Evolutionary conservation across 805 yeast genomes (phyloP).

Genomic region (Novakomyces olei): DNA sequence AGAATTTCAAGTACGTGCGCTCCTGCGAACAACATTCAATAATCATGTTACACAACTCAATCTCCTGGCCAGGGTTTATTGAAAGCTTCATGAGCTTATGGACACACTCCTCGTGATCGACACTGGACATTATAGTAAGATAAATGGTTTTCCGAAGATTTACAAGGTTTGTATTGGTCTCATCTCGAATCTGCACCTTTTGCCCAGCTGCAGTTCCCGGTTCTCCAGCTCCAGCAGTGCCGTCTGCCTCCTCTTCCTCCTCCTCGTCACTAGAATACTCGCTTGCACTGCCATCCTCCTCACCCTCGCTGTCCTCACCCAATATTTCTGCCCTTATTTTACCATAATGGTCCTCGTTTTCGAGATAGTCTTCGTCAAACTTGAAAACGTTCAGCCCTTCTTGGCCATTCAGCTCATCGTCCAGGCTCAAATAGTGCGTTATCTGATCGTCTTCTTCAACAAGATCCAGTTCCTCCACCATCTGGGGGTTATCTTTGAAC

Average conservation of each 20-base stretch:
- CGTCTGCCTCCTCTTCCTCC: slow-evolving; percentile 11
- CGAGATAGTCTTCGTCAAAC: slow-evolving; percentile 29
- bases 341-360: slow-evolving; percentile 28
- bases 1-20: slow-evolving; percentile 64
- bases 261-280: slow-evolving; percentile 9
- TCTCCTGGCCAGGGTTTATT: slow-evolving; percentile 22
- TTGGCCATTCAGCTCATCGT: slow-evolving; percentile 27
- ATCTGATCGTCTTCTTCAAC: slow-evolving; percentile 42
- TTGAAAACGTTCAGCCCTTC: slow-evolving; percentile 29
- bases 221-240: slow-evolving; percentile 11
- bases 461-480: slow-evolving; percentile 29
- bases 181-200: slow-evolving; percentile 28
- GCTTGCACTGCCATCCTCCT: slow-evolving; percentile 10
- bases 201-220: slow-evolving; percentile 8
- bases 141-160: slow-evolving; percentile 59
- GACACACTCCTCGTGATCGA: slow-evolving; percentile 82
- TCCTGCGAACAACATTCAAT: slow-evolving; percentile 69
- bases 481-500: slow-evolving; percentile 19
- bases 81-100: slow-evolving; percentile 48
- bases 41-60: slow-evolving; percentile 45
- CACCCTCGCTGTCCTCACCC: slow-evolving; percentile 17
- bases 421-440: slow-evolving; percentile 33
- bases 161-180: slow-evolving; percentile 42
- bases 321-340: slow-evolving; percentile 24
- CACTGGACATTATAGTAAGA: slow-evolving; percentile 64